These are phyloP conservation scores for Podila verticillata DNA, from an alignment of 192 early-diverging fungal species.

Conservation along the genomic window DNA sequence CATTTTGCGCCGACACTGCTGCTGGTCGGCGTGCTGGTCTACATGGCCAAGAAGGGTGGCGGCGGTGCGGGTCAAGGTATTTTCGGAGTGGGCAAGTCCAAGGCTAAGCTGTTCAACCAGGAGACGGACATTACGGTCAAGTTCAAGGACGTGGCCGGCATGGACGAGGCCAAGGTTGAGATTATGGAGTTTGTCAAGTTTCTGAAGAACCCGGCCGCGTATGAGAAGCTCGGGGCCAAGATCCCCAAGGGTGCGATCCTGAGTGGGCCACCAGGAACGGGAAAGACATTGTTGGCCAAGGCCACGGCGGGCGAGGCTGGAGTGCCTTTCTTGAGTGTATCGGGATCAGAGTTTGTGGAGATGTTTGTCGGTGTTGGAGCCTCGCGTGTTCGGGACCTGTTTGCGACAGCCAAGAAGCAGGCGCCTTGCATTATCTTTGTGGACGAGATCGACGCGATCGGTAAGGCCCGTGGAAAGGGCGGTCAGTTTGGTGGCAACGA, in stretches of 20 bases:
- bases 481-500: conserved; percentile 92
- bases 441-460: conserved; percentile 98
- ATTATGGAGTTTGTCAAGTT: conserved; percentile 99
- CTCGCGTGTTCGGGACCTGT: conserved; percentile 90
- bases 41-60: conserved; percentile 82
- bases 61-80: conserved; percentile 75
- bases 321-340: conserved; percentile 94
- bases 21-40: conserved; percentile 84
- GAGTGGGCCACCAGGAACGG: conserved; percentile 90
- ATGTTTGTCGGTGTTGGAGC: conserved; percentile 99
- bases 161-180: conserved; percentile 98
- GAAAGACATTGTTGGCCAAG: conserved; percentile 96
- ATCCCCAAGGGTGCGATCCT: conserved; percentile 97
- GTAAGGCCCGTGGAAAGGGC: conserved; percentile 89
- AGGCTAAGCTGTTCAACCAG: conserved; percentile 95
- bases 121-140: conserved; percentile 94
- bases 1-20: conserved; percentile 92
- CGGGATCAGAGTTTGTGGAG: conserved; percentile 97
- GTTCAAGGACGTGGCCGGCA: conserved; percentile 97
- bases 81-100: conserved; percentile 93
- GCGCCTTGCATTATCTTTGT: conserved; percentile 98
- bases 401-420: conserved; percentile 94
- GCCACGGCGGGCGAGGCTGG: conserved; percentile 97
- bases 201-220: conserved; percentile 87
- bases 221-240: conserved; percentile 93